Evolutionary conservation across 108 stramenopile genomes (phyloP).

Genomic region (Pseudonitzschia delicatissima): DNA sequence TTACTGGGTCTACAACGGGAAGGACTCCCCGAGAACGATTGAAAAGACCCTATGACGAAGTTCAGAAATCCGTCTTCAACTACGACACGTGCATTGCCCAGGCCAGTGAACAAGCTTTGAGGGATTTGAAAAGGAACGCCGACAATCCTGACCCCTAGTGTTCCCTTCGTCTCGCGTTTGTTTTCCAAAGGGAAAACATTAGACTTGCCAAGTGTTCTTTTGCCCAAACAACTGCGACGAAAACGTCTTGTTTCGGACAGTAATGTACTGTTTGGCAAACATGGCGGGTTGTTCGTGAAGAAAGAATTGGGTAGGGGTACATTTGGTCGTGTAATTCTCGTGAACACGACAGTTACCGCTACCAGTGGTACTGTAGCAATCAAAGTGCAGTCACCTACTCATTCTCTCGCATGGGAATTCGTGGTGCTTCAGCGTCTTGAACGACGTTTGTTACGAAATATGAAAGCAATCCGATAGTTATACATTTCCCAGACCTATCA

Average conservation of each 20-base stretch:
- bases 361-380: constrained; percentile 37
- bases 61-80: constrained; percentile 6
- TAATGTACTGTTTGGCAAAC: constrained; percentile 46
- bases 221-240: constrained; percentile 26
- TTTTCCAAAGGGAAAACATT: constrained; percentile 20
- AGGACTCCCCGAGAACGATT: not conserved
- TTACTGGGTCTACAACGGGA: not conserved
- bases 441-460: constrained; percentile 31
- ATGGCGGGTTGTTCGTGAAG: constrained; percentile 30
- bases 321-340: constrained; percentile 65
- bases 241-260: constrained; percentile 32
- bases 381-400: constrained; percentile 74
- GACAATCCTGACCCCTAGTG: constrained; percentile 10
- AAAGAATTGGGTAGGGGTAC: constrained; percentile 74
- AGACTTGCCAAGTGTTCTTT: constrained; percentile 18
- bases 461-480: constrained; percentile 17
- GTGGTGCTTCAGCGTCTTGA: constrained; percentile 43
- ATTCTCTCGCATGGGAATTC: constrained; percentile 71
- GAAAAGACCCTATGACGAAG: not conserved
- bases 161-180: constrained; percentile 11
- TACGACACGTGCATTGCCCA: constrained; percentile 11
- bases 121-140: constrained; percentile 13
- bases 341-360: constrained; percentile 3
- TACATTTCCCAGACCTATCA: constrained; percentile 55
- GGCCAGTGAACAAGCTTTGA: constrained; percentile 11